Base-by-base conservation (phyloP, 371 early-diverging fungal genomes). In the Mortierella sp. region DNA sequence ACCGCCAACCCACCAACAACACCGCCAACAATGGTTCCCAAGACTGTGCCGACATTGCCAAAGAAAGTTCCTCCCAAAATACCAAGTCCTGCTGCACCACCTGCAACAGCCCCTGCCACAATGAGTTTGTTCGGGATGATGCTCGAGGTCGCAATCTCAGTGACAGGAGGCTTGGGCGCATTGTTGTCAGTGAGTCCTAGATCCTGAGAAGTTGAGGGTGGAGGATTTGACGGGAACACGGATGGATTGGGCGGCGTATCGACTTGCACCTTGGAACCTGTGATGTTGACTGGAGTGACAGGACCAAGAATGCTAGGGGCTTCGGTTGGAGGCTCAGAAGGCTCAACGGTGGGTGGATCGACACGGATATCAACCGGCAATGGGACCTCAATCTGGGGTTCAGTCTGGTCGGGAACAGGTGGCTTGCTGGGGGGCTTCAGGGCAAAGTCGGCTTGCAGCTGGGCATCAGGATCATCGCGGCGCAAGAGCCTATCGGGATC, bases 1-100 rank as follows among this genome's bases (percentile, higher is more conserved):
- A 57, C 57, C 9, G 57, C 62, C 10, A 68, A 6, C 1, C 52
- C 47, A 0, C 68, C 62, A n/a, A 61, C 22, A 22, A 68, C 21
- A n/a, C 68, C 62, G 14, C 60, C 67, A 49, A 67, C 16, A 17
- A 60, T 22, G 1, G 67, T 40, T 29, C 68, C 68, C 34, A 68
- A 3, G 14, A 51, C 52, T 10, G 62, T 43, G 7, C 68, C 68
- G 8, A 61, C 27, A 3, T 47, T 13, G 17, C 68, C 62, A 52
- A 68, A 56, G 50, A 56, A 29, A 16, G 28, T 49, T 21, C 62
- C 62, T 7, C 62, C 62, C 5, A 54, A 3, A 24, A 55, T 44
- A 12, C 68, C 62, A 14, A 57, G 25, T 2, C 50, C 56, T 17
- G 56, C 16, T 0, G 45, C 67, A 1, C 61, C 61, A 24, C 40